These are phyloP conservation scores for Metroxylon sagu DNA, from an alignment of 176 grass and related monocot species.

Conservation along the genomic window DNA sequence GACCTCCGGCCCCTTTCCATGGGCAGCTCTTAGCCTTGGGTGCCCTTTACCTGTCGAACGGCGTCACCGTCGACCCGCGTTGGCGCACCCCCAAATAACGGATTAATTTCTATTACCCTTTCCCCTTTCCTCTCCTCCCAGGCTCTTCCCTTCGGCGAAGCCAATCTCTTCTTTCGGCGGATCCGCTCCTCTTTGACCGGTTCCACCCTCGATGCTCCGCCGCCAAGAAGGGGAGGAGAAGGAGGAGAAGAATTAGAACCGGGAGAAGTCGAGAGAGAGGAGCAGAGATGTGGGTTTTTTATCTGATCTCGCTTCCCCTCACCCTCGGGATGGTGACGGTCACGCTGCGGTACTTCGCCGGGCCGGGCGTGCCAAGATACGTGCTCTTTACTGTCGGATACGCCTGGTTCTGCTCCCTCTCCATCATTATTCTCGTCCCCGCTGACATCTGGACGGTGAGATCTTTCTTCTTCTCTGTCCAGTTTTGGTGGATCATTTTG, in stretches of 20 bases:
- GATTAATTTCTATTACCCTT: too few species aligned
- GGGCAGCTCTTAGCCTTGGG: too few species aligned
- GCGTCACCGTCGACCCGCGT: too few species aligned
- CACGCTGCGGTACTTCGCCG: constrained; percentile 97
- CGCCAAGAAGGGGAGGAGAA: not conserved
- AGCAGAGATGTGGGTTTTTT: constrained; percentile 86
- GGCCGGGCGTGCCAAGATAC: constrained; percentile 79
- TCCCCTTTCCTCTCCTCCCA: too few species aligned
- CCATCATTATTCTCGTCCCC: constrained; percentile 98
- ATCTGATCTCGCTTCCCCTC: constrained; percentile 93
- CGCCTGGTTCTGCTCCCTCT: constrained; percentile 99
- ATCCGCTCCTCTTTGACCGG: too few species aligned
- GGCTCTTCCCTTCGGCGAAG: too few species aligned
- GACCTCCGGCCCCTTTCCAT: too few species aligned
- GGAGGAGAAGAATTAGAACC: not conserved
- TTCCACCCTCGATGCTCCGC: too few species aligned
- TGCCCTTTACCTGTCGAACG: too few species aligned
- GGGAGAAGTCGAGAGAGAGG: not conserved
- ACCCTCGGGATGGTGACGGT: constrained; percentile 91
- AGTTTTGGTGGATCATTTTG: not conserved
- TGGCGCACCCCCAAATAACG: too few species aligned
- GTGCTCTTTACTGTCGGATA: constrained; percentile 88
- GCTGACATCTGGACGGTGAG: constrained; percentile 99
- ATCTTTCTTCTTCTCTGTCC: constrained; percentile 14
- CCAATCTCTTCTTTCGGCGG: too few species aligned